Conservation (phyloP, 75 land plant genomes). For the Azolla pinnata region DNA sequence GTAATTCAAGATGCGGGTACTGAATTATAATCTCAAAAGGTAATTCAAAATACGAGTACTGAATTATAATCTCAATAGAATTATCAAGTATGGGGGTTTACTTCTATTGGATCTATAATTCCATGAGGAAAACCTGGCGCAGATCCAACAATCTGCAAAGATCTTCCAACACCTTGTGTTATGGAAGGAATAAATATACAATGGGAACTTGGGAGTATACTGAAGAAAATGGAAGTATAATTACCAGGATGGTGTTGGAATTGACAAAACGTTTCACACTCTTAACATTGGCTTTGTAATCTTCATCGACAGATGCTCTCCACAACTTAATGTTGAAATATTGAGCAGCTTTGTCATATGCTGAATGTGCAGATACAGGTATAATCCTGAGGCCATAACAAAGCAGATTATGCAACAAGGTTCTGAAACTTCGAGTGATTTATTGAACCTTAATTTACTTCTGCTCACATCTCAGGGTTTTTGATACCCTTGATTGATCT, state of each 20-base stretch:
- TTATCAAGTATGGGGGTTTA: constrained; percentile 11
- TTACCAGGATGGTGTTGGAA: constrained; percentile 85
- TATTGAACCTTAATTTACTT: too few relatives aligned
- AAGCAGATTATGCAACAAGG: too few relatives aligned
- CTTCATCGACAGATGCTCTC: constrained; percentile 71
- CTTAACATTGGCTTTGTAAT: constrained; percentile 71
- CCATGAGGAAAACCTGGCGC: constrained; percentile 99
- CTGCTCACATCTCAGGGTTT: constrained; percentile 86
- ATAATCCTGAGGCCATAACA: constrained; percentile 90
- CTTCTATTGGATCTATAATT: constrained; percentile 90
- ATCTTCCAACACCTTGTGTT: background rate
- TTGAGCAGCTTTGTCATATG: constrained; percentile 98
- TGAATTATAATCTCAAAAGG: too few relatives aligned
- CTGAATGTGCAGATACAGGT: constrained; percentile 95
- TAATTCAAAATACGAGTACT: too few relatives aligned
- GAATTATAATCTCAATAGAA: too few relatives aligned
- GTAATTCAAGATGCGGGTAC: background rate
- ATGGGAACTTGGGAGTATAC: too few relatives aligned
- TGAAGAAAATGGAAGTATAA: too few relatives aligned
- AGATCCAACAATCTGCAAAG: constrained; percentile 88
- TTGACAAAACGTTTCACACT: constrained; percentile 51
- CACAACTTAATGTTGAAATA: constrained; percentile 83
- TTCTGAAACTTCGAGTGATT: too few relatives aligned
- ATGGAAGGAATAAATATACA: background rate
- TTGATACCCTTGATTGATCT: constrained; percentile 63